These are phyloP conservation scores for Sporobolomyces pararoseus DNA, from an alignment of 768 basidiomycete genomes.

Conservation along the genomic window DNA sequence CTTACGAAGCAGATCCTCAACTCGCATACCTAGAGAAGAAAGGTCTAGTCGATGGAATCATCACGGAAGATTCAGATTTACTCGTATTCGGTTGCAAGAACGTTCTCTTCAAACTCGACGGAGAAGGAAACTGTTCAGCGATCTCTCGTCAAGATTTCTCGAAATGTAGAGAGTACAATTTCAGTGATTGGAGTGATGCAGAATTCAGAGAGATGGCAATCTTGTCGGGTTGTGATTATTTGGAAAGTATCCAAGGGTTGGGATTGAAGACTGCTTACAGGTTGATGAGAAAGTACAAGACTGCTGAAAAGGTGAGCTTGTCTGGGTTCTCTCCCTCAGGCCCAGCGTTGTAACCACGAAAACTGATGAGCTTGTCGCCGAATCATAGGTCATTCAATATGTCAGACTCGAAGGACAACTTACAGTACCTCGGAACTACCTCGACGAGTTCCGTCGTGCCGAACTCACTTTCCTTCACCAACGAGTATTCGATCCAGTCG, in stretches of 20 bases:
- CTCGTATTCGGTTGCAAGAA: conserved; percentile 92
- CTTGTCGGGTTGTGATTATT: conserved; percentile 85
- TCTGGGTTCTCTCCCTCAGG: background rate
- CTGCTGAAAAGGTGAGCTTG: conserved; percentile 62
- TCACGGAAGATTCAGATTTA: conserved; percentile 97
- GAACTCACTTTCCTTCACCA: conserved; percentile 92
- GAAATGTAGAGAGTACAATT: conserved; percentile 62
- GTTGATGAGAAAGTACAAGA: conserved; percentile 77
- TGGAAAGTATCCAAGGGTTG: conserved; percentile 82
- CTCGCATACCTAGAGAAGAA: conserved; percentile 81
- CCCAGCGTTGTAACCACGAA: background rate
- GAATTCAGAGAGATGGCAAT: conserved; percentile 76
- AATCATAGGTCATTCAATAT: conserved; percentile 59
- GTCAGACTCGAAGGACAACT: conserved; percentile 79
- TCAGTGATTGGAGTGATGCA: conserved; percentile 80
- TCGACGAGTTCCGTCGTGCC: conserved; percentile 69
- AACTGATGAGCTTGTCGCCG: background rate
- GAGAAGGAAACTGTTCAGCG: conserved; percentile 52
- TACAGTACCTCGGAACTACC: conserved; percentile 70
- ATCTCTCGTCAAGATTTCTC: conserved; percentile 51
- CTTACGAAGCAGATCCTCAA: conserved; percentile 98
- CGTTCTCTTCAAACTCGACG: conserved; percentile 90
- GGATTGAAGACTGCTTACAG: conserved; percentile 89
- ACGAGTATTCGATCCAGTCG: conserved; percentile 75
- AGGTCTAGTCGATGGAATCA: conserved; percentile 79